Conservation (phyloP, 2,329 filamentous ascomycete genomes). For the Lasiodiplodia sp. region DNA sequence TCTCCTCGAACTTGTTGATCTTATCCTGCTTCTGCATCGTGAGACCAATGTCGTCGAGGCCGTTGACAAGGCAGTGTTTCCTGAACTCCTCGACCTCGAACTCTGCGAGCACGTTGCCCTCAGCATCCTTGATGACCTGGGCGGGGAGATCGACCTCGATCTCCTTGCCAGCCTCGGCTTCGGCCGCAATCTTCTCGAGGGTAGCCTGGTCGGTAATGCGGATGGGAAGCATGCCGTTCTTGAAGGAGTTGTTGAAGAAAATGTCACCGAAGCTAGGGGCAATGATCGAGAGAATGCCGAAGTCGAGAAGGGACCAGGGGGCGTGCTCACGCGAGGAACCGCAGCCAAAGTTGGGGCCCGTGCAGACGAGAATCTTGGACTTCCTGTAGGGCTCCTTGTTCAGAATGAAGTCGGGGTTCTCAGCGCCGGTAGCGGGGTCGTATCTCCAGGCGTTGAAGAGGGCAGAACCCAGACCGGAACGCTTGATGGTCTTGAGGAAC, state of each 20-base stretch:
- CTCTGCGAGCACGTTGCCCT: conserved; percentile 74
- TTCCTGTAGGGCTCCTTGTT: conserved; percentile 87
- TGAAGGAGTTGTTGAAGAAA: conserved; percentile 99
- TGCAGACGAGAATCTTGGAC: conserved; percentile 89
- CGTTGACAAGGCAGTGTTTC: conserved; percentile 92
- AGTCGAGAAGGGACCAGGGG: conserved; percentile 95
- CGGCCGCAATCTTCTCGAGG: conserved; percentile 74
- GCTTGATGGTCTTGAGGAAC: conserved; percentile 99
- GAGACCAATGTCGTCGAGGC: conserved; percentile 92
- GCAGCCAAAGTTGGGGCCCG: conserved; percentile 94
- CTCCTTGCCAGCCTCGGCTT: conserved; percentile 81
- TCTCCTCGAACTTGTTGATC: conserved; percentile 82
- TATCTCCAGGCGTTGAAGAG: conserved; percentile 88
- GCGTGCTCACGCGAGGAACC: conserved; percentile 93
- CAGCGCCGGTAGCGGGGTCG: conserved; percentile 70
- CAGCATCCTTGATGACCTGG: conserved; percentile 79
- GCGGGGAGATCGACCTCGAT: conserved; percentile 88
- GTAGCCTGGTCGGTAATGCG: conserved; percentile 71
- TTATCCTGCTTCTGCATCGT: conserved; percentile 93
- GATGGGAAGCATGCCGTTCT: conserved; percentile 98
- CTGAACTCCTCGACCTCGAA: conserved; percentile 94
- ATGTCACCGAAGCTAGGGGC: conserved; percentile 90
- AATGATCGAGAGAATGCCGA: conserved; percentile 93
- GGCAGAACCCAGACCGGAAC: conserved; percentile 86
- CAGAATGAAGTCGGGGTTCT: conserved; percentile 84